Evolutionary conservation across 2,329 filamentous ascomycete species (phyloP), one percentile per base, ranked within the genome.

Genomic region (Celoporthe dispersa): DNA sequence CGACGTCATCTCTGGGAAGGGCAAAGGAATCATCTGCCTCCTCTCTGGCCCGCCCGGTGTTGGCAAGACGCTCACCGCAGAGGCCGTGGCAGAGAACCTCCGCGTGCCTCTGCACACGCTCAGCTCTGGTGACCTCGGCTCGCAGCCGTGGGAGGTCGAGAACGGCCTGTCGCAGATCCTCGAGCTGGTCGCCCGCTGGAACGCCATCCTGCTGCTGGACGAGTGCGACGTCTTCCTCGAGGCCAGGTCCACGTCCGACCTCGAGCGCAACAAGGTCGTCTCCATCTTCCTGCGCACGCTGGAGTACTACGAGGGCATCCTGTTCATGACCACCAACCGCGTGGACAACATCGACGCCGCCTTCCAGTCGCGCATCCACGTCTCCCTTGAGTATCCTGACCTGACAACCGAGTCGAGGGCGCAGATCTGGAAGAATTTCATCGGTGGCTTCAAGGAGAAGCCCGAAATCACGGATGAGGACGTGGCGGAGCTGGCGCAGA

Each of bases 111-210:
- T 88, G 7, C 86, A 86, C 74, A 81, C 80, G 33, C 80, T 88
- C 64, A 82, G 81, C 71, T 91, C 91, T 0, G 92, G 92, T 39
- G 92, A 94, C 76, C 84, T 94, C 0, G 92, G 92, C 37, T 88
- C 88, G 1, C 86, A 90, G 67, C 86, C 90, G 0, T 84, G 86
- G 70, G 85, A 86, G 22, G 85, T 94, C 0, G 92, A 93, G 78
- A 81, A 81, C 14, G 89, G 90, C 74, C 84, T 93, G 41, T 87
- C 86, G 75, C 87, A 87, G 70, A 91, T 92, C 69, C 85, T 94
- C 71, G 90, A 92, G 76, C 90, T 94, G 71, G 91, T 91, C 1
- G 89, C 92, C 71, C 86, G 85, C 1, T 93, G 91, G 91, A 89
- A 90, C 61, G 91, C 90, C 0, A 87, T 94, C 2, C 82, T 93